phyloP scores from a whole-genome alignment of 768 basidiomycete species.

The Leccinum subgranulosum region DNA sequence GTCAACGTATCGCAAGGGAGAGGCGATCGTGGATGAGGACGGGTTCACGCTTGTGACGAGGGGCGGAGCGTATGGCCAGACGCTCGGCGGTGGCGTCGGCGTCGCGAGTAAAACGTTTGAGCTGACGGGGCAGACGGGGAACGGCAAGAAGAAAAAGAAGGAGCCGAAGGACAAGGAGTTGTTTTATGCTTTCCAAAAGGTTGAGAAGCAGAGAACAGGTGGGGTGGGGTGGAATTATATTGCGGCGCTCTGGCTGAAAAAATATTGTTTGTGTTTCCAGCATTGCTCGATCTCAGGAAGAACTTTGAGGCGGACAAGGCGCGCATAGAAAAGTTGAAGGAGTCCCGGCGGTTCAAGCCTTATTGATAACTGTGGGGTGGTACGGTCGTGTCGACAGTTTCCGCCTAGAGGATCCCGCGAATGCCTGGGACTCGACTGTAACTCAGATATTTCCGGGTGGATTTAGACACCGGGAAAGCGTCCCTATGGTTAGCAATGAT shows the following conservation, averaged over 20 bases:
- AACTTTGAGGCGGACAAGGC: conserved; percentile 90
- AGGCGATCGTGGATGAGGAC: conserved; percentile 90
- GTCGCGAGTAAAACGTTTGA: conserved; percentile 61
- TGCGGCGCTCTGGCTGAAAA: background rate
- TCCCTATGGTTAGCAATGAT: background rate
- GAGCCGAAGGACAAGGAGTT: conserved; percentile 65
- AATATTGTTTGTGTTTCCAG: conserved; percentile 29
- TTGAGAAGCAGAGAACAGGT: conserved; percentile 88
- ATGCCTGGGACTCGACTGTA: background rate
- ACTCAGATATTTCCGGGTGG: background rate
- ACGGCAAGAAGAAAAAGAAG: conserved; percentile 42
- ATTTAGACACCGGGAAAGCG: background rate
- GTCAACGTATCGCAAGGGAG: conserved; percentile 73
- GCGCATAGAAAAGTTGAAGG: conserved; percentile 45
- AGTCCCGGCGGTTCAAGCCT: conserved; percentile 80
- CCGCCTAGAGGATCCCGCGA: background rate
- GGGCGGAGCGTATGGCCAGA: conserved; percentile 86
- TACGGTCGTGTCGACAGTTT: background rate
- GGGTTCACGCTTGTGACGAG: conserved; percentile 94
- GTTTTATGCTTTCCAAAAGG: conserved; percentile 90
- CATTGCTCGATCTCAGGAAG: conserved; percentile 58
- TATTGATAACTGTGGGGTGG: conserved; percentile 47
- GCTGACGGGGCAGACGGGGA: conserved; percentile 33
- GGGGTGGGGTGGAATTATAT: conserved; percentile 9
- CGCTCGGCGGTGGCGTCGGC: conserved; percentile 75